Evolutionary conservation across 1,139 yeast genomes (phyloP), one percentile per base, ranked within the genome.

Genomic region (Candida smagusa): DNA sequence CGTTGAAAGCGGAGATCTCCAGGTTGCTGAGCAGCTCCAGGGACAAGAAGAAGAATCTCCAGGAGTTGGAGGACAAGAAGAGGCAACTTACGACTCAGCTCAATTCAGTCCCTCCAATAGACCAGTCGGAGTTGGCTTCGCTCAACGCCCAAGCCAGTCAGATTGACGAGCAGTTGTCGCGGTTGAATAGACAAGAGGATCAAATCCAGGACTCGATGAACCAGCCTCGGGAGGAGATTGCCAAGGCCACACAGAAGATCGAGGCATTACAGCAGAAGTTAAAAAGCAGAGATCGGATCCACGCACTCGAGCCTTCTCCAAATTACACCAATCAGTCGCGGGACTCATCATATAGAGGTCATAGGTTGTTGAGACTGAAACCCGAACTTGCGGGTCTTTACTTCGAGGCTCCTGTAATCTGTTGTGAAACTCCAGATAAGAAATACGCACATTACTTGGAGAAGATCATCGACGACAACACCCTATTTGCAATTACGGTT

Each of bases 331-430:
- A 61, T 9, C 55, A 53, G 29, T 59, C 63, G 31, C 49, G 59
- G 39, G 63, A 56, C 21, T 28, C 40, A n/a, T 27, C 72, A 0
- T 61, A 56, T 38, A 49, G 51, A 7, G 65, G 65, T 0, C 74
- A 67, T 40, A 47, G 47, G 12, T 47, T 49, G 21, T 53, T 71
- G 13, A 51, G 76, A 33, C 44, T 49, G n/a, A 44, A 52, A 16
- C 41, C 52, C 1, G 56, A 64, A 11, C 65, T 75, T 35, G 53
- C 60, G 29, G 61, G 61, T 0, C 55, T 55, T 7, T 79, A 84
- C 38, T 77, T 68, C 45, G 95, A 84, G 51, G 94, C 96, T 2
- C 94, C 97, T 0, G 65, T 81, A n/a, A 66, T 88, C 28, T 71
- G 85, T 0, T 68, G 94, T 32, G 68, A 74, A 13, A 76, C 81